Conservation (phyloP, 2,329 filamentous ascomycete species). For the Lomentospora prolificans region DNA sequence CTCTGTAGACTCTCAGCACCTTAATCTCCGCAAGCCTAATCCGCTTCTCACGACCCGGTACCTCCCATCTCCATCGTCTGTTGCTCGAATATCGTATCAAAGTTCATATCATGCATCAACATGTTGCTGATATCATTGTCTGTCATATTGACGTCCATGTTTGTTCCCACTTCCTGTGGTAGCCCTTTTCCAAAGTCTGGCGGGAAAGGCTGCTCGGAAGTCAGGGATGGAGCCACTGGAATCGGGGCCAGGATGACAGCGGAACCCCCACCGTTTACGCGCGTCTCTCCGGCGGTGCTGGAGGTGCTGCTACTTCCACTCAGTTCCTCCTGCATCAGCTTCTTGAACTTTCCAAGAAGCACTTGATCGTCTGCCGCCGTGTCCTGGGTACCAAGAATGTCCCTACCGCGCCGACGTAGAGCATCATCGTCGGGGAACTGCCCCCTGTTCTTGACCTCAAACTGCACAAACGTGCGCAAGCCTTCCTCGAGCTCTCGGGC, state of each 20-base stretch:
- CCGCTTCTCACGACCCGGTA: conserved; percentile 6
- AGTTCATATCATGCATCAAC: conserved; percentile 30
- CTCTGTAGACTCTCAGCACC: too few relatives aligned
- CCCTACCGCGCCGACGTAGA: conserved; percentile 35
- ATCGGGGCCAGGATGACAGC: neutral
- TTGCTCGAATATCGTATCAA: conserved; percentile 25
- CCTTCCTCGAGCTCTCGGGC: conserved; percentile 48
- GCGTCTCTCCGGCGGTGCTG: neutral
- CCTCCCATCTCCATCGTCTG: conserved; percentile 7
- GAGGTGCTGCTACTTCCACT: neutral
- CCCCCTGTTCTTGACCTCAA: conserved; percentile 26
- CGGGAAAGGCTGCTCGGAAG: neutral
- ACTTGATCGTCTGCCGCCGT: conserved; percentile 46
- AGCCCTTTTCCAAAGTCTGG: neutral
- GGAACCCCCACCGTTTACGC: neutral
- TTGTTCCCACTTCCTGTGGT: neutral
- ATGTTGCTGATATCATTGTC: conserved; percentile 29
- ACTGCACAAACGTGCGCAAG: conserved; percentile 36
- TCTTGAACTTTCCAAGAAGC: conserved; percentile 45
- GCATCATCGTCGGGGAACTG: conserved; percentile 37
- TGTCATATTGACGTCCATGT: conserved; percentile 25
- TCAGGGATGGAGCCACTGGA: neutral
- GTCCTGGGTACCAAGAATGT: conserved; percentile 32
- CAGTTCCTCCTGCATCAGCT: conserved; percentile 25
- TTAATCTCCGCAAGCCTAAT: too few relatives aligned